phyloP scores from a whole-genome alignment of 306 rosid species.

The Aeschynomene evenia region DNA sequence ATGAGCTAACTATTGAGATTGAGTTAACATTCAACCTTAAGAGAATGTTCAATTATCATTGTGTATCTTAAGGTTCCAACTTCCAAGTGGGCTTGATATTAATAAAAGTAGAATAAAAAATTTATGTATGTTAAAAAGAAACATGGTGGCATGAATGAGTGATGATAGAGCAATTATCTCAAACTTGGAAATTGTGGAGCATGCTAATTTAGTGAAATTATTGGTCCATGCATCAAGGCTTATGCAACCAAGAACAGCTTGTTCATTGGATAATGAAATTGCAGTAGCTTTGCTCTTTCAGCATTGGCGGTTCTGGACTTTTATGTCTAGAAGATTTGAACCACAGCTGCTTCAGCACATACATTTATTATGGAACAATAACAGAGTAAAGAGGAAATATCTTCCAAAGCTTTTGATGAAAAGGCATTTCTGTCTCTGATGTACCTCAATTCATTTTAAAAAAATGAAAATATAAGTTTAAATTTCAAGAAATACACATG shows the following conservation, averaged over 20 bases:
- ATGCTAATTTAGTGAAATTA: not conserved
- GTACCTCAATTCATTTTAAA: not conserved
- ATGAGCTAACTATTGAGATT: no score
- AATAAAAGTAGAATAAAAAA: not conserved
- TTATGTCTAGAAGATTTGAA: not conserved
- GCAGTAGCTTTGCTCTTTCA: constrained; percentile 13
- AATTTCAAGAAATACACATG: no score
- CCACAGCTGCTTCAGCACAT: not conserved
- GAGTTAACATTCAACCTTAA: no score
- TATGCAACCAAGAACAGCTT: constrained; percentile 2
- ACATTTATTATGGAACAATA: not conserved
- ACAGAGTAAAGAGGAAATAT: not conserved
- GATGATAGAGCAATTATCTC: not conserved
- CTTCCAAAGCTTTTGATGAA: not conserved
- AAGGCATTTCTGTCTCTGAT: not conserved
- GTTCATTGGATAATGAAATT: not conserved
- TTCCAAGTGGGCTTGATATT: not conserved
- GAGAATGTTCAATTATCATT: not conserved
- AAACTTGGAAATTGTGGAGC: not conserved
- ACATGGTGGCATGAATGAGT: not conserved
- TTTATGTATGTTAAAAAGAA: not conserved
- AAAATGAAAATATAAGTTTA: no score
- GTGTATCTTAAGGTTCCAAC: no score
- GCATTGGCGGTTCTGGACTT: not conserved
- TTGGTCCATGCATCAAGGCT: not conserved